These are phyloP conservation scores for Elaeis guineensis DNA, from an alignment of 176 grass and related monocot species.

Conservation along the genomic window DNA sequence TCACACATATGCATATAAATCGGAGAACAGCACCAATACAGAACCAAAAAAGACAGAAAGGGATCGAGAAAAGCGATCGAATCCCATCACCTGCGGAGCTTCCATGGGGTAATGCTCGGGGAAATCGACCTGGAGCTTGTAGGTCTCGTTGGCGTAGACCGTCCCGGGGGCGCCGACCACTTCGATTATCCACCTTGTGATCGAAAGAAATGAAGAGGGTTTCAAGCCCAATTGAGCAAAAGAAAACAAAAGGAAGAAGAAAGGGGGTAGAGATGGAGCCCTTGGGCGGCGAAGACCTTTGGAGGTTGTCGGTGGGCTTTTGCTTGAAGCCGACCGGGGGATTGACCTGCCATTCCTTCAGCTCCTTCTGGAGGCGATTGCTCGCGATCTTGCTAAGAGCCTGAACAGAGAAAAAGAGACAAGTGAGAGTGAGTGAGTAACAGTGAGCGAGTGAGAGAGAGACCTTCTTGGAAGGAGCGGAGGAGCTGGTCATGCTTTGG, in stretches of 20 bases:
- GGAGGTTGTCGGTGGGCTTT: constrained; percentile 69
- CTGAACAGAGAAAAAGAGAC: constrained; percentile 25
- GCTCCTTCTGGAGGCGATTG: constrained; percentile 83
- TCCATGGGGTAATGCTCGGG: constrained; percentile 97
- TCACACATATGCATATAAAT: background rate
- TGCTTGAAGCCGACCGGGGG: constrained; percentile 71
- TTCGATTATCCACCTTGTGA: constrained; percentile 73
- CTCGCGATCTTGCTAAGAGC: constrained; percentile 87
- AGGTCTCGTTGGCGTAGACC: constrained; percentile 57
- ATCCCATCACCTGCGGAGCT: constrained; percentile 54
- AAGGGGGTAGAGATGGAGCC: background rate
- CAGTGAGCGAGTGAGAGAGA: too few relatives aligned
- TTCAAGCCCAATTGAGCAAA: background rate
- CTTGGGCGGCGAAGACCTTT: constrained; percentile 39
- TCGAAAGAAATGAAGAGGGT: background rate
- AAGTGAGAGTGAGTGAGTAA: too few relatives aligned
- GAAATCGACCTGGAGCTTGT: constrained; percentile 88
- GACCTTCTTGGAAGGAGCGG: constrained; percentile 31
- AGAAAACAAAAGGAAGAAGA: background rate
- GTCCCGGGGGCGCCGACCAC: constrained; percentile 61
- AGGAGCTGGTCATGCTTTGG: constrained; percentile 33
- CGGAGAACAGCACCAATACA: background rate
- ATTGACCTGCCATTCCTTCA: constrained; percentile 70
- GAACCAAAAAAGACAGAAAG: background rate
- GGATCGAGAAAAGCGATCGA: background rate